A percentile compares a stretch with the other conserved stretches of the same genome.
Conservation (phyloP, 2,329 filamentous ascomycete species). For the Trichoderma sp. region DNA sequence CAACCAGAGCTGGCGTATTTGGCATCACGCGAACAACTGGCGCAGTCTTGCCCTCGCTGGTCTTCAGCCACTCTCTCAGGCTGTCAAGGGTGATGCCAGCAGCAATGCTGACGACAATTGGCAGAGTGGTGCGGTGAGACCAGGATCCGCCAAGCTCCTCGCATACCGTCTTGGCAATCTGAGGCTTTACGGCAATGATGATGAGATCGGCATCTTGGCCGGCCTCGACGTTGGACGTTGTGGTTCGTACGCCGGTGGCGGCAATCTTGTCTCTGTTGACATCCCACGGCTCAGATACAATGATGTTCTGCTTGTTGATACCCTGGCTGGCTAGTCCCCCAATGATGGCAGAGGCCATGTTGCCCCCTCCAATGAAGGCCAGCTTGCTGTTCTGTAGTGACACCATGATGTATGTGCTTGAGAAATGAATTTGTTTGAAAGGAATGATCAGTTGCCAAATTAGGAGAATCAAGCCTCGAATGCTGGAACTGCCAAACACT, state of each 20-base stretch:
- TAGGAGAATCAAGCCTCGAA: background rate
- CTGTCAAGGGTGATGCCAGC: conserved; percentile 51
- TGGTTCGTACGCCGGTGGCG: conserved; percentile 48
- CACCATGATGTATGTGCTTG: conserved; percentile 29
- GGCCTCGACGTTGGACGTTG: conserved; percentile 49
- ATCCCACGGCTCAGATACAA: conserved; percentile 54
- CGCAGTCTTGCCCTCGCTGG: conserved; percentile 41
- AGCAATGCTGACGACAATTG: conserved; percentile 52
- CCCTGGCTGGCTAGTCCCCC: conserved; percentile 49
- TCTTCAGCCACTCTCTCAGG: conserved; percentile 46
- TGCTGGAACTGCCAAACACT: background rate
- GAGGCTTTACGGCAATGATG: conserved; percentile 55
- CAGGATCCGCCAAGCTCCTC: conserved; percentile 48
- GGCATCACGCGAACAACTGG: conserved; percentile 56
- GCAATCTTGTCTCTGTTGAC: conserved; percentile 54
- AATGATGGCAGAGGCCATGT: conserved; percentile 57
- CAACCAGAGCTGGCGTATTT: conserved; percentile 53
- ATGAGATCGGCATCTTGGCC: conserved; percentile 47
- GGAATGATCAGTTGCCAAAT: background rate
- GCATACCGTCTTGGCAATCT: conserved; percentile 51
- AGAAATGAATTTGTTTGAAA: background rate
- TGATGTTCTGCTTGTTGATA: conserved; percentile 48
- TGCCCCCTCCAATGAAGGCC: conserved; percentile 49
- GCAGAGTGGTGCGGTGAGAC: conserved; percentile 38
- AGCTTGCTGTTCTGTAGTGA: conserved; percentile 39